Base-by-base conservation (phyloP, 2,329 filamentous ascomycete genomes). In the Fusarium sublunatum region DNA sequence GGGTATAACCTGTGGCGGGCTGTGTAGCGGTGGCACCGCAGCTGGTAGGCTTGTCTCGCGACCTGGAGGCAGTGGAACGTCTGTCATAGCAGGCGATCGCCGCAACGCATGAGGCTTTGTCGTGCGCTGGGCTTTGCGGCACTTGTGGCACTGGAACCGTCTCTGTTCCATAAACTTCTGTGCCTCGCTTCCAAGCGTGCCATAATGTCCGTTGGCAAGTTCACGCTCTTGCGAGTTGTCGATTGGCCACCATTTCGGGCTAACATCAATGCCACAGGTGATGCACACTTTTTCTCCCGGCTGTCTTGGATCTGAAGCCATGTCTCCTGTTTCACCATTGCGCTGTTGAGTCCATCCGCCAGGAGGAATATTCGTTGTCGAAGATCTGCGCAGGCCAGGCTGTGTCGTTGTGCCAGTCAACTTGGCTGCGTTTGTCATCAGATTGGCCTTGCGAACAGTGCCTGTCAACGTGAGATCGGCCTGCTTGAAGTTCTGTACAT, bases 401-500 rank as follows among this genome's bases (percentile, higher is more conserved):
- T 71, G 72, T 3, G 63, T 49, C 9, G 57, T 77, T 69, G 75
- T 71, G 29, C 73, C 71, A 3, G 77, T 75, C 70, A 77, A 78
- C 73, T 89, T 91, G 11, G 85, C 84, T 26, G 86, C 86, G 46
- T 86, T 83, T 53, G 86, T 87, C 72, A 89, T 85, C 38, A 95
- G 84, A 57, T 92, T 95, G 22, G 95, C 94, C 77, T 97, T 97
- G 51, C 95, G 90, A 22, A 95, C 92, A 15, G 94, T 97, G 26
- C 95, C 95, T 3, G 93, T 97, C 68, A 97, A 80, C 3, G 91
- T 87, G 36, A 94, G 84, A 73, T 99, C 95, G 8, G 95, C 94
- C 77, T 98, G 94, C 76, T 99, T 99, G 81, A 92, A 97, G 55
- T 89, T 93, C 67, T 90, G 89, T 40, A 90, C 91, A 74, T 91